Evolutionary conservation across 495 filamentous ascomycete genomes (phyloP).

Genomic region (Neurospora terricola): DNA sequence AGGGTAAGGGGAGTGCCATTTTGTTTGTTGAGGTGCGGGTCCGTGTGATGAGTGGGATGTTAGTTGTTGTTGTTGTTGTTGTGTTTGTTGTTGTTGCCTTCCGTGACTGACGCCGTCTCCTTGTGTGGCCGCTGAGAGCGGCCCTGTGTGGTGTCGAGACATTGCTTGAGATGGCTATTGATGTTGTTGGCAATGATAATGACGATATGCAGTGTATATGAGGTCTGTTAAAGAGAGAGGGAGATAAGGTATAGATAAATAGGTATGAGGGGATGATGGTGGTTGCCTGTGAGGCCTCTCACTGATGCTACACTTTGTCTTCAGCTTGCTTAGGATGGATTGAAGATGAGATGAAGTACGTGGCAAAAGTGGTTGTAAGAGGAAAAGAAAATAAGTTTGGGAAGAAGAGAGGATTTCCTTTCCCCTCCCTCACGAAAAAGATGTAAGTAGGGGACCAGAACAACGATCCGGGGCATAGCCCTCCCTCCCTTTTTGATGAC

Average conservation of each 20-base stretch:
- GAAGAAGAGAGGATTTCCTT: background rate
- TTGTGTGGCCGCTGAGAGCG: background rate
- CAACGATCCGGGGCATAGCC: background rate
- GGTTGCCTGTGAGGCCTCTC: background rate
- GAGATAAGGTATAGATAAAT: background rate
- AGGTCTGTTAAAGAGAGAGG: background rate
- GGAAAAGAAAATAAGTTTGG: background rate
- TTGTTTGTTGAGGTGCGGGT: background rate
- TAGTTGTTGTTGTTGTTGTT: background rate
- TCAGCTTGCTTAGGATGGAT: background rate
- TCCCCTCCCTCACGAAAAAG: background rate
- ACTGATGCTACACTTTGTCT: background rate
- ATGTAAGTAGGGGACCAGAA: background rate
- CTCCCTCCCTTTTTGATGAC: background rate
- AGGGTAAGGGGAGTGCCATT: background rate
- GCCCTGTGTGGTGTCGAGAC: background rate
- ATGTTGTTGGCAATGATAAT: too few species aligned
- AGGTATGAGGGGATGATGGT: background rate
- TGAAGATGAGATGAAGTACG: background rate
- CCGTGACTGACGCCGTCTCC: background rate
- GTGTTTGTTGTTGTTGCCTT: background rate
- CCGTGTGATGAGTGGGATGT: background rate
- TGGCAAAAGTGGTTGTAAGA: background rate
- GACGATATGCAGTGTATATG: background rate
- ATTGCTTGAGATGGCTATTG: too few species aligned